phyloP scores from a whole-genome alignment of 768 basidiomycete species.

The Mrakia frigida region DNA sequence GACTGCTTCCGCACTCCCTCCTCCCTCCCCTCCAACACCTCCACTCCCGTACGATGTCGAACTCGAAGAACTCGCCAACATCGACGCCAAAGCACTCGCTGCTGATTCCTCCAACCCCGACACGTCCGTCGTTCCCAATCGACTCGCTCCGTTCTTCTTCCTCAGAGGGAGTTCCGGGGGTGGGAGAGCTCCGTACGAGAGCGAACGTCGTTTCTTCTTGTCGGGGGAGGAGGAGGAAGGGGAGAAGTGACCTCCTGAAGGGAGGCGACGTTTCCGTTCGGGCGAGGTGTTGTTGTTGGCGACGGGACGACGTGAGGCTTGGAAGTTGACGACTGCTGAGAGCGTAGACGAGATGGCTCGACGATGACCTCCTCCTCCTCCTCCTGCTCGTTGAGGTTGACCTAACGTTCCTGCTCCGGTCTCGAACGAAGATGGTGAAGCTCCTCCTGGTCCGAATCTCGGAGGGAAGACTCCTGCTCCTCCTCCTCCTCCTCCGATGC shows the following conservation, averaged over 20 bases:
- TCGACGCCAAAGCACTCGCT: conserved; percentile 18
- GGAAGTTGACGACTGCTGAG: conserved; percentile 26
- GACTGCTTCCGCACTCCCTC: background rate
- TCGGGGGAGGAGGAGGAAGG: conserved; percentile 1
- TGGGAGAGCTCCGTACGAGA: conserved; percentile 7
- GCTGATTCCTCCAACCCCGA: conserved; percentile 13
- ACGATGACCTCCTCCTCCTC: no score
- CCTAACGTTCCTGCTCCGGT: background rate
- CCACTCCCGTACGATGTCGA: background rate
- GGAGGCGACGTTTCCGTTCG: conserved; percentile 3
- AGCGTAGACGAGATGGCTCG: conserved; percentile 20
- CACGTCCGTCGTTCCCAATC: conserved; percentile 4
- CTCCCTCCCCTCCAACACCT: background rate
- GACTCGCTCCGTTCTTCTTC: background rate
- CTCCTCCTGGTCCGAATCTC: background rate
- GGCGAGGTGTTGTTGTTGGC: conserved; percentile 1
- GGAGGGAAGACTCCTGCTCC: conserved; percentile 5
- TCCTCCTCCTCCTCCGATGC: background rate
- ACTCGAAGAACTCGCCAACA: conserved; percentile 8
- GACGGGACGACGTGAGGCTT: conserved; percentile 15
- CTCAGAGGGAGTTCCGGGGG: background rate
- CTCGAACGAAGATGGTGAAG: no score
- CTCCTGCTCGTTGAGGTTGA: background rate
- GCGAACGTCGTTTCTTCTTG: background rate
- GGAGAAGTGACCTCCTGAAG: conserved; percentile 12